Base-by-base conservation (phyloP, 2,329 filamentous ascomycete genomes). In the Neonectria ditissima region DNA sequence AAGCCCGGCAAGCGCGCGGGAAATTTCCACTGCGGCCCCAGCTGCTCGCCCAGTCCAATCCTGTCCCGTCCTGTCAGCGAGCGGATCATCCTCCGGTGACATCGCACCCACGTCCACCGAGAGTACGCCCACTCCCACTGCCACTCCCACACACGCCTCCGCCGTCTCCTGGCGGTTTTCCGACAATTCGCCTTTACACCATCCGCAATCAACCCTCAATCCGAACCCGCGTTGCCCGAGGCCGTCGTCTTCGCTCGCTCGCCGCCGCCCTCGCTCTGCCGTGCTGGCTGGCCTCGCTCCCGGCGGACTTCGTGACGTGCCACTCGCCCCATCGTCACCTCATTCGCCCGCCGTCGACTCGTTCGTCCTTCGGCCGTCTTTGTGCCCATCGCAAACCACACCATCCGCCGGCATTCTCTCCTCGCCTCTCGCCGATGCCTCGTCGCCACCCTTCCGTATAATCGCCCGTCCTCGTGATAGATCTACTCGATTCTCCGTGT, bases 301-400 rank as follows among this genome's bases (percentile, higher is more conserved):
- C 53, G 53, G 65, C 60, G 63, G 66, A 69, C 70, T 66, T 65
- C 63, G 69, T 72, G 69, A 72, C 71, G 69, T 73, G 71, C 71
- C 64, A 62, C 68, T 72, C 66, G 71, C 67, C 68, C 69, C 69
- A 69, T 73, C 71, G 63, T 72, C 70, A 66, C 66, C 62, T 71
- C 60, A 71, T 73, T 72, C 68, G 65, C 65, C 69, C 53, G 57
- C 55, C 53, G 55, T 63, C 70, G 43, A 62, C 61, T 59, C 63
- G 63, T 47, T 34, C 59, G 56, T 67, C 68, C 54, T 39, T 66
- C 62, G 59, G 62, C 54, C 65, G 66, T 57, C 60, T 67, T 65
- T 64, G 67, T 74, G 67, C 65, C 67, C 73, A 73, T 71, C 68
- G 71, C 71, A 65, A 73, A 73, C 65, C 71, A 71, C 55, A 73